Evolutionary conservation across 441 rosid species (phyloP).

Genomic region (Macaranga tanarius): DNA sequence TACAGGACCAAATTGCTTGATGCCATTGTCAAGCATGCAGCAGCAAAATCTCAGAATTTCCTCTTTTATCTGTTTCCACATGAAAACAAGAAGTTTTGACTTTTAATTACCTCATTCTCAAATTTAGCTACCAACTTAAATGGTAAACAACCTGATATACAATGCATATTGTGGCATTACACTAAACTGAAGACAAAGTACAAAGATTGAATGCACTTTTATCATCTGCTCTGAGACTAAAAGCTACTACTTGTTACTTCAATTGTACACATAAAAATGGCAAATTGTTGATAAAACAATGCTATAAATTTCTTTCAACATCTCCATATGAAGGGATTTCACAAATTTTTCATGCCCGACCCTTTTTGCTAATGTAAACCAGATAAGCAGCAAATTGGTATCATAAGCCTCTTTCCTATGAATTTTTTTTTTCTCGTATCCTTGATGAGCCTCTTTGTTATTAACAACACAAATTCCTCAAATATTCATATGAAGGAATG

Average conservation of each 20-base stretch:
- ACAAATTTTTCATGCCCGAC: conserved; percentile 13
- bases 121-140: background rate
- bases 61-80: conserved; percentile 2
- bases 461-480: conserved; percentile 21
- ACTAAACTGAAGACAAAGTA: background rate
- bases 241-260: background rate
- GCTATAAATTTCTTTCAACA: conserved; percentile 12
- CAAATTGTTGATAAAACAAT: background rate
- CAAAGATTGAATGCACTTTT: too few relatives aligned
- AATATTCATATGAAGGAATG: background rate
- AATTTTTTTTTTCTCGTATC: too few relatives aligned
- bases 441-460: too few relatives aligned
- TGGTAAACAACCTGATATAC: background rate
- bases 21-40: background rate
- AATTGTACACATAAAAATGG: background rate
- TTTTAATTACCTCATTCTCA: too few relatives aligned
- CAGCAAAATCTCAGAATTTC: background rate
- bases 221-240: background rate
- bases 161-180: background rate
- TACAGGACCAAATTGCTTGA: background rate
- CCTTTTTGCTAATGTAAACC: conserved; percentile 19
- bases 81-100: background rate
- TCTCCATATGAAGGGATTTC: conserved; percentile 2
- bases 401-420: too few relatives aligned
- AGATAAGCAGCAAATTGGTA: too few relatives aligned